A percentile compares a stretch with the other conserved stretches of the same genome.
phyloP scores from a whole-genome alignment of 2,329 filamentous ascomycete species.

The Ophiocordyceps robertsii region DNA sequence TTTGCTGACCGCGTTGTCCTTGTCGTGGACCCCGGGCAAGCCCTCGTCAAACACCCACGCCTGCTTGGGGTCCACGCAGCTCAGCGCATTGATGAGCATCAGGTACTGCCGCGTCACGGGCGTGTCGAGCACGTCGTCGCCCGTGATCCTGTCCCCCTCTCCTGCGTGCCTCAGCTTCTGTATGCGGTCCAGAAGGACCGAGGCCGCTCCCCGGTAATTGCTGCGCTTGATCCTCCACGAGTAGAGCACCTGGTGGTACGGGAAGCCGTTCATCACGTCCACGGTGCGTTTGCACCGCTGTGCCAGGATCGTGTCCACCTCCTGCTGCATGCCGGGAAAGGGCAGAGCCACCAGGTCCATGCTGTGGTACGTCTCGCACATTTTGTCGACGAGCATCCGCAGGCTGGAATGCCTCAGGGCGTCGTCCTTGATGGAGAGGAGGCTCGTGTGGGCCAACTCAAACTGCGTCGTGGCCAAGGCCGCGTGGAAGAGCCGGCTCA shows the following conservation, averaged over 20 bases:
- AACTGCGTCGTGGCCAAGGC: slow-evolving; percentile 69
- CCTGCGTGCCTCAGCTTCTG: slow-evolving; percentile 46
- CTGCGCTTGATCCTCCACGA: slow-evolving; percentile 74
- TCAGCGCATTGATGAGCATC: slow-evolving; percentile 84
- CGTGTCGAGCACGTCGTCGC: slow-evolving; percentile 46
- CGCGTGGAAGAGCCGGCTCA: slow-evolving; percentile 73
- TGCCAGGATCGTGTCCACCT: slow-evolving; percentile 66
- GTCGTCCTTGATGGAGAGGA: slow-evolving; percentile 58
- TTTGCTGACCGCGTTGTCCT: slow-evolving; percentile 25
- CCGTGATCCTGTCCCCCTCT: slow-evolving; percentile 41
- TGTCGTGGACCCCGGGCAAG: slow-evolving; percentile 9
- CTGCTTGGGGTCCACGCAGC: slow-evolving; percentile 64
- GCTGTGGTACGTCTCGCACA: slow-evolving; percentile 54
- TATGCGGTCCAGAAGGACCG: slow-evolving; percentile 48
- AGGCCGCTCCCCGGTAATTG: slow-evolving; percentile 71
- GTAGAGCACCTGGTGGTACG: slow-evolving; percentile 83
- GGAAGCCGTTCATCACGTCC: slow-evolving; percentile 54
- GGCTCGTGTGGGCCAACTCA: slow-evolving; percentile 66
- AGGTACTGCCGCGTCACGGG: slow-evolving; percentile 64
- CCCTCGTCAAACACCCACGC: slow-evolving; percentile 59
- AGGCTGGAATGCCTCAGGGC: slow-evolving; percentile 62
- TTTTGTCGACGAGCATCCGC: slow-evolving; percentile 52
- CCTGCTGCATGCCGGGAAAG: slow-evolving; percentile 62
- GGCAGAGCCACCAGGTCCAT: slow-evolving; percentile 61
- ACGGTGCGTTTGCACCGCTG: slow-evolving; percentile 56